Evolutionary conservation across 129 eudicot genomes (phyloP), one percentile per base, ranked within the genome.

Genomic region (Dittrichia graveolens): DNA sequence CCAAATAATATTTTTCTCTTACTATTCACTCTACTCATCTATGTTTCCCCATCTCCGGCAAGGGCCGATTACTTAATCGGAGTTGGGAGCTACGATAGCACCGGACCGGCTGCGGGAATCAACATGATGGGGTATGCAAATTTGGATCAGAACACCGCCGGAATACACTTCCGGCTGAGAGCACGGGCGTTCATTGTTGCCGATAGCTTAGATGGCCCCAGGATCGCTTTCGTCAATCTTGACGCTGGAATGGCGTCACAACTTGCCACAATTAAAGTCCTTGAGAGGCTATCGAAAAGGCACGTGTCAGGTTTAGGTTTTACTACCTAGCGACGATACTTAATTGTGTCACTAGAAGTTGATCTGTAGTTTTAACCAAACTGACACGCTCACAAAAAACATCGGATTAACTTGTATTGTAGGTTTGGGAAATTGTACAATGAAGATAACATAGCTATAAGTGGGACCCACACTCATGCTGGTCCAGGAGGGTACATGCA

Each of bases 61-160:
- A 74, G 42, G 5, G 71, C 82, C 5, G 80, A 88, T 58, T 85
- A 88, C 69, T 81, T 88, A 81, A 84, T 88, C 10, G 95, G 95
- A 47, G 81, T 88, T 8, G 95, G 95, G 19, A 88, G 90, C 84
- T 80, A 85, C 12, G 95, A 88, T 73, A 82, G 82, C 74, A 88
- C 95, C 0, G 95, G 88, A 34, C 95, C 95, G 10, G 95, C 95
- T 41, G 88, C 88, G 1, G 88, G 84, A 24, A 83, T 88, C 61
- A 88, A 88, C 84, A 88, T 88, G 95, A 88, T 85, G 95, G 95
- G 95, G 10, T 88, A 88, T 57, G 95, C 79, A 65, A 83, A 85
- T 56, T 52, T 85, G 56, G 82, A 83, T 3, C 95, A 88, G 65
- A 79, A 24, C 61, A 83, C 90, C 0, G 86, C 81, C 0, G 95